Conservation (phyloP, 306 rosid genomes). For the Albizia julibrissin region DNA sequence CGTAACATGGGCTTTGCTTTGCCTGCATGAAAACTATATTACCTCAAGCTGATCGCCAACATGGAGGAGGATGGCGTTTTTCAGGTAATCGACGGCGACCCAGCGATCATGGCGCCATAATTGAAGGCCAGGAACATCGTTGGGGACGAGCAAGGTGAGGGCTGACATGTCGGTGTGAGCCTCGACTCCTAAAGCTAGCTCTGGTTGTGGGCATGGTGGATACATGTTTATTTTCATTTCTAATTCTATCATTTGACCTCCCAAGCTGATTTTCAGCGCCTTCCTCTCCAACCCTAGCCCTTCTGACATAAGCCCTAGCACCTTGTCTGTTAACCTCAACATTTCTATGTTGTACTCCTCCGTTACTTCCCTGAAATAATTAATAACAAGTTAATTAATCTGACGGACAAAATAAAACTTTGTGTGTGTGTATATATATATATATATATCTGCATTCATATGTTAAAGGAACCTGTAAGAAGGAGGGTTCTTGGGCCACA, state of each 20-base stretch:
- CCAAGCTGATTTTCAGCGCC: slow-evolving; percentile 41
- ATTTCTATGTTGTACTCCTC: slow-evolving; percentile 58
- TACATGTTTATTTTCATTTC: slow-evolving; percentile 84
- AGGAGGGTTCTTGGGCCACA: slow-evolving; percentile 58
- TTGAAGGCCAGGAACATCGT: slow-evolving; percentile 65
- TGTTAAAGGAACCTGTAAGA: slow-evolving; percentile 46
- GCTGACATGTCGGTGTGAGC: slow-evolving; percentile 83
- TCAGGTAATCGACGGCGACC: slow-evolving; percentile 54
- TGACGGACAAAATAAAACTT: neutral
- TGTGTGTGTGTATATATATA: too few species aligned
- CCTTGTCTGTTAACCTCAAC: slow-evolving; percentile 34
- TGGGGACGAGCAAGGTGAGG: slow-evolving; percentile 57
- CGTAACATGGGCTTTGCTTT: neutral
- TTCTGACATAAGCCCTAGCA: slow-evolving; percentile 55
- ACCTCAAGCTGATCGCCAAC: slow-evolving; percentile 75
- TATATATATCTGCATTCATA: too few species aligned
- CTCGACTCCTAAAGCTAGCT: slow-evolving; percentile 71
- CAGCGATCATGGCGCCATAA: slow-evolving; percentile 51
- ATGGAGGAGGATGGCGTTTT: slow-evolving; percentile 53
- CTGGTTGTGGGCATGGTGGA: slow-evolving; percentile 77
- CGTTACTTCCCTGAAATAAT: slow-evolving; percentile 46
- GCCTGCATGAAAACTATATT: neutral
- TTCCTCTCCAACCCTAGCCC: slow-evolving; percentile 56
- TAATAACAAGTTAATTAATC: neutral
- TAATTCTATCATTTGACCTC: slow-evolving; percentile 49